Evolutionary conservation across 352 stramenopile genomes (phyloP), one percentile per base, ranked within the genome.

Genomic region (Phytophthora quininea): DNA sequence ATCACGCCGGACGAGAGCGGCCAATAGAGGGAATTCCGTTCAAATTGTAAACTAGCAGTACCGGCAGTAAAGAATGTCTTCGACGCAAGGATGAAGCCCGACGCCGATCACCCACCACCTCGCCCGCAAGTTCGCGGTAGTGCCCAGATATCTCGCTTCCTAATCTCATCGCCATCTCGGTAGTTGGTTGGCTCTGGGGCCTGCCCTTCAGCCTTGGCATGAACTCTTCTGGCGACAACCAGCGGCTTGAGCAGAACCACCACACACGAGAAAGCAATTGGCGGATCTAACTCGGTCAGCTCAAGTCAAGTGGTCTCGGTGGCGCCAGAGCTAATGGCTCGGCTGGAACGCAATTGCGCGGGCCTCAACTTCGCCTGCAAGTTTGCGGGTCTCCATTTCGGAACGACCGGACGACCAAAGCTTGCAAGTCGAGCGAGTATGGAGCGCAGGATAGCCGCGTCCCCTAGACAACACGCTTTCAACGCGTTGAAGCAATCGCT

Each of bases 1-100:
- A 40, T 80, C 52, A 55, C 50, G 32, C 38, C 56, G 9, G 32
- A 47, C 5, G 12, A 47, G 40, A 24, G 19, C 40, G 19, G 19
- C 19, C 19, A 24, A 24, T 24, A 24, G 19, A 24, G 19, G 19
- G 0, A 24, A 24, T 24, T 24, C 19, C 19, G 19, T 24, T 24
- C 19, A 24, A 24, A 24, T 24, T 24, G 19, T 24, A 24, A 24
- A 24, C 19, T 24, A 24, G 19, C 19, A 24, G 19, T 24, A 24
- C 19, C 19, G 19, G 19, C 0, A 24, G 19, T 24, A 24, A 24
- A 24, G 19, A 24, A 24, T 24, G 19, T 24, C 19, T 24, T 24
- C 19, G 19, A 24, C 19, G 19, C 19, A 24, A 24, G 19, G 19
- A 24, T 24, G 19, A 24, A 24, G 19, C 19, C 19, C 19, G 19